A percentile compares a stretch with the other conserved stretches of the same genome.
Evolutionary conservation across 2,329 filamentous ascomycete genomes (phyloP).

Genomic region (Cercospora nicotianae): DNA sequence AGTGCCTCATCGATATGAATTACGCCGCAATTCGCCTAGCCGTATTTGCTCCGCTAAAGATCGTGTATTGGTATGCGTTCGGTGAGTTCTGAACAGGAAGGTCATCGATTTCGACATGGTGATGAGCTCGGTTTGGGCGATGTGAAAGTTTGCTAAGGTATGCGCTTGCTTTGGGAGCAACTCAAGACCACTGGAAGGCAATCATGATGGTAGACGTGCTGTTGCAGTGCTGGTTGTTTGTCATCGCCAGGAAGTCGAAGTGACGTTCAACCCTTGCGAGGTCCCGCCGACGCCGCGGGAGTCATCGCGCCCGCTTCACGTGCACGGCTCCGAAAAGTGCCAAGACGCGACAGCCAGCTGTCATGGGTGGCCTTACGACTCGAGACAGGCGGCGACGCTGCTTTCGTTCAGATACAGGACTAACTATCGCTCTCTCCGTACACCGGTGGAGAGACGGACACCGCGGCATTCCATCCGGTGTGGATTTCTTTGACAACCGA

Average conservation of each 20-base stretch:
- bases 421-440: not conserved
- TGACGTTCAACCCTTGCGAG: constrained; percentile 1
- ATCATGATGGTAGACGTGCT: constrained; percentile 13
- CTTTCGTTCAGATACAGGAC: not conserved
- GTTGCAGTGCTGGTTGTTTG: constrained; percentile 12
- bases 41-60: constrained; percentile 42
- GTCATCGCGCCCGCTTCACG: not conserved
- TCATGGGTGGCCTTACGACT: not conserved
- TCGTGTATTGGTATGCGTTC: constrained; percentile 53
- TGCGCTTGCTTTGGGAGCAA: constrained; percentile 4
- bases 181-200: constrained; percentile 15
- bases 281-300: not conserved
- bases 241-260: not conserved
- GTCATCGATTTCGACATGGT: constrained; percentile 55
- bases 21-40: constrained; percentile 13
- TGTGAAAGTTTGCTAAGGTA: not conserved
- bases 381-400: not conserved
- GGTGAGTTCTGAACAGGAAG: constrained; percentile 50
- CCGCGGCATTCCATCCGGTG: constrained; percentile 4
- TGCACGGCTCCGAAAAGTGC: not conserved
- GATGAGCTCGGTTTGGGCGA: constrained; percentile 28
- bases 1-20: constrained; percentile 15
- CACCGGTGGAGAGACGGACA: not conserved
- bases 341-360: not conserved
- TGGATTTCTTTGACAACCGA: constrained; percentile 6